These are phyloP conservation scores for Rhypophila decipiens DNA, from an alignment of 495 filamentous ascomycete genomes.

Conservation along the genomic window DNA sequence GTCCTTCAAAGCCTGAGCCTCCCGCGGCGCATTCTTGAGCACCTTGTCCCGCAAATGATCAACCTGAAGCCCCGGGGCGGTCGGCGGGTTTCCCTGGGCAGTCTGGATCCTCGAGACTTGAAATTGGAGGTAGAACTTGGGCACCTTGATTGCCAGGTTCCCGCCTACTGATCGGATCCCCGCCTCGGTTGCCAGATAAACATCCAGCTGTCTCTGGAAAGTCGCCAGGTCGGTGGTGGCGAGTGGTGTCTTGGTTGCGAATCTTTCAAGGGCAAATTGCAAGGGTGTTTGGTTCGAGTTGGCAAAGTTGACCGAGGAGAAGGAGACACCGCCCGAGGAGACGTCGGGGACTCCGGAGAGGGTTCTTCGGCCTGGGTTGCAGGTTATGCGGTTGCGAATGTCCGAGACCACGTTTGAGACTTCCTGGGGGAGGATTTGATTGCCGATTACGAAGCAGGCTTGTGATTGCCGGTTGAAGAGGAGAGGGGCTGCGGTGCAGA, in stretches of 20 bases:
- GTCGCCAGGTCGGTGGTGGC: slow-evolving; percentile 29
- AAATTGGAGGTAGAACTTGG: slow-evolving; percentile 45
- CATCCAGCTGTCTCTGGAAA: slow-evolving; percentile 38
- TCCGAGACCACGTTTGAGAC: slow-evolving; percentile 21
- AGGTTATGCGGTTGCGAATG: slow-evolving; percentile 32
- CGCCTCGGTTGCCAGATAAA: slow-evolving; percentile 44
- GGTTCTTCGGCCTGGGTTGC: slow-evolving; percentile 27
- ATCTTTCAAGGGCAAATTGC: slow-evolving; percentile 35
- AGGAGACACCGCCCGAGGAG: slow-evolving; percentile 31
- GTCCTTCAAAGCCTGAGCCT: slow-evolving; percentile 29
- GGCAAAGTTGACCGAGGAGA: slow-evolving; percentile 41
- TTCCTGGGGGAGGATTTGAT: slow-evolving; percentile 29
- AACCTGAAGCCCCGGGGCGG: slow-evolving; percentile 35
- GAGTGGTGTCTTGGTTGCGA: slow-evolving; percentile 35
- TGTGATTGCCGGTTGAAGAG: slow-evolving; percentile 8
- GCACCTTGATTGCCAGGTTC: slow-evolving; percentile 39
- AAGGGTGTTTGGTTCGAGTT: slow-evolving; percentile 29
- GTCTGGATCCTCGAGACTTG: slow-evolving; percentile 45
- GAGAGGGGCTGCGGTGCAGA: slow-evolving; percentile 6
- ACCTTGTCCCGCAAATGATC: slow-evolving; percentile 44
- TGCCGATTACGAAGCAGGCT: slow-evolving; percentile 43
- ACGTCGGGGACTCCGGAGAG: slow-evolving; percentile 39
- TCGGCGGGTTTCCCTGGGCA: slow-evolving; percentile 40
- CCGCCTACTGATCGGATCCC: slow-evolving; percentile 40
- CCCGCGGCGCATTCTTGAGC: slow-evolving; percentile 36